Evolutionary conservation across 257 asterid genomes (phyloP).

Genomic region (Penstemon newberryi): DNA sequence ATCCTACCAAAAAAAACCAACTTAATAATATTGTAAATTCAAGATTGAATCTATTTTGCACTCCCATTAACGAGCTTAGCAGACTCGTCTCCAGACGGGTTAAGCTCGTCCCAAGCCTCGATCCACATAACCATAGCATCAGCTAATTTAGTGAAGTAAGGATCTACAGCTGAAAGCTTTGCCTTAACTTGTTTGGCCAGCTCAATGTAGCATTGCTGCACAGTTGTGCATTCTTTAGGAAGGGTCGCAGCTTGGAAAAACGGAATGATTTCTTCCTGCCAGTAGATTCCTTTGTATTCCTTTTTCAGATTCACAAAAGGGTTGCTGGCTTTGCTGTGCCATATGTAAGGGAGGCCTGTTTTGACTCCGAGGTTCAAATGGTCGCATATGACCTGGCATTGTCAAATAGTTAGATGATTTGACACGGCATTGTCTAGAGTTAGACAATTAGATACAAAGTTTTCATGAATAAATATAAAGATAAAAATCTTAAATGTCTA

Average conservation of each 20-base stretch:
- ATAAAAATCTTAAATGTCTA: too few relatives aligned
- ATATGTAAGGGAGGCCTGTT: constrained; percentile 78
- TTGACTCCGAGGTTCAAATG: constrained; percentile 68
- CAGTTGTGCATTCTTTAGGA: constrained; percentile 65
- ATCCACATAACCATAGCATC: constrained; percentile 87
- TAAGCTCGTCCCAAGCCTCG: constrained; percentile 85
- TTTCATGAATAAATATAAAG: neutral
- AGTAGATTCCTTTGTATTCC: constrained; percentile 80
- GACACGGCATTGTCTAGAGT: neutral
- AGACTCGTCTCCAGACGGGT: constrained; percentile 50
- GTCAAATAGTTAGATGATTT: neutral
- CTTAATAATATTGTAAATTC: neutral
- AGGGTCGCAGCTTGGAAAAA: constrained; percentile 53
- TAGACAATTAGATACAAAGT: neutral
- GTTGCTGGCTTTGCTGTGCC: constrained; percentile 94
- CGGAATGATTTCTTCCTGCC: constrained; percentile 82
- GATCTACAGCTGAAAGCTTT: constrained; percentile 47
- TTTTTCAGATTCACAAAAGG: constrained; percentile 77
- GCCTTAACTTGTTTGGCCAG: constrained; percentile 63
- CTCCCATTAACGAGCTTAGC: constrained; percentile 38
- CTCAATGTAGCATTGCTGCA: constrained; percentile 68
- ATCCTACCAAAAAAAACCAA: constrained; percentile 4
- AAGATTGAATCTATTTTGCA: constrained; percentile 34
- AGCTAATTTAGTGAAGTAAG: constrained; percentile 66
- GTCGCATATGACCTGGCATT: constrained; percentile 67